phyloP scores from a whole-genome alignment of 2,329 filamentous ascomycete species.

The Colletotrichum horii region DNA sequence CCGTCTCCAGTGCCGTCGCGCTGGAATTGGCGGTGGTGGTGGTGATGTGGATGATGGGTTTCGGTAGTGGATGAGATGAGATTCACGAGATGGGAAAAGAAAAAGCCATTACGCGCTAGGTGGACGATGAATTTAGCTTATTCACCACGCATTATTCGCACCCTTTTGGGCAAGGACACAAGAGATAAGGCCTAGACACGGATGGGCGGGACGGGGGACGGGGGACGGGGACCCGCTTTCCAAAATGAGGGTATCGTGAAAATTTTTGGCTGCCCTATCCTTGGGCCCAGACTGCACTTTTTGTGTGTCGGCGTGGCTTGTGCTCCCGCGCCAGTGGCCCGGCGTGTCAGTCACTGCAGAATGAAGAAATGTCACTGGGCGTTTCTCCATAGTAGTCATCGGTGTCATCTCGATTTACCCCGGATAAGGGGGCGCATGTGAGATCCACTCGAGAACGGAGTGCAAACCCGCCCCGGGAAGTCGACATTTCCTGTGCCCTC shows the following conservation, averaged over 20 bases:
- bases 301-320: background rate
- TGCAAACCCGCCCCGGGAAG: background rate
- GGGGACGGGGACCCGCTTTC: background rate
- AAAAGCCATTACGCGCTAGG: background rate
- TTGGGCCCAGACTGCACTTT: background rate
- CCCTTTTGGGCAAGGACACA: background rate
- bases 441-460: background rate
- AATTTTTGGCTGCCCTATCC: slow-evolving; percentile 18
- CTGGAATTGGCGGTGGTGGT: background rate
- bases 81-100: background rate
- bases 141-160: background rate
- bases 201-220: background rate
- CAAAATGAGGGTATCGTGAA: slow-evolving; percentile 22
- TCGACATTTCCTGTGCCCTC: background rate
- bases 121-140: background rate
- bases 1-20: background rate
- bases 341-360: background rate
- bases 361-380: background rate
- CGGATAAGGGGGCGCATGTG: background rate
- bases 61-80: background rate
- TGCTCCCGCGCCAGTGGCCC: background rate
- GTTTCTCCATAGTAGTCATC: background rate
- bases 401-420: slow-evolving; percentile 5
- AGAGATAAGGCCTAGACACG: background rate
- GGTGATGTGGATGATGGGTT: background rate